Percentiles rank a stretch among this genome's conserved stretches.
Evolutionary conservation across 495 filamentous ascomycete genomes (phyloP).

Genomic region (Penicillium diatomitis): DNA sequence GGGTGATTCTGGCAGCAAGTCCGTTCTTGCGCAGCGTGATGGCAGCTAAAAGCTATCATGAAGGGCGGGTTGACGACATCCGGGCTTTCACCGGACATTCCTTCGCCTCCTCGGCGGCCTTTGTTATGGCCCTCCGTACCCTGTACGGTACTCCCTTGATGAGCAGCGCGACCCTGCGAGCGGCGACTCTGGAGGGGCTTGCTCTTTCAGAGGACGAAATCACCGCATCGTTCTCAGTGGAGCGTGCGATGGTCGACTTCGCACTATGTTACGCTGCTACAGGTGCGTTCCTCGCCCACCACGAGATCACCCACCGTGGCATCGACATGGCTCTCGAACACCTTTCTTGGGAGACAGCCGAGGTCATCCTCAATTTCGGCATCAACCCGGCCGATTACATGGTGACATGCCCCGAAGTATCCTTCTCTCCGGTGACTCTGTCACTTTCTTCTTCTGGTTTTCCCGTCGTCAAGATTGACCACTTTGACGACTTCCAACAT

Average conservation of each 20-base stretch:
- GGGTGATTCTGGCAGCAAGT: not conserved
- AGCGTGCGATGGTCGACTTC: slow-evolving; percentile 16
- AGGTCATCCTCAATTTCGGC: slow-evolving; percentile 19
- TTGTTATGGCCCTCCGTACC: slow-evolving; percentile 18
- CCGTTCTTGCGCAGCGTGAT: slow-evolving; percentile 6
- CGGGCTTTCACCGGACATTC: slow-evolving; percentile 7
- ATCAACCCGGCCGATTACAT: slow-evolving; percentile 10
- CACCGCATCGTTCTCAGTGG: slow-evolving; percentile 4
- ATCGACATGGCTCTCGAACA: slow-evolving; percentile 17
- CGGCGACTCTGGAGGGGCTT: not conserved
- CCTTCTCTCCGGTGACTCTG: not conserved
- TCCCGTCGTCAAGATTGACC: slow-evolving; percentile 1
- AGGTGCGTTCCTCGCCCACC: slow-evolving; percentile 20
- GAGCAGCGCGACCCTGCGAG: not conserved
- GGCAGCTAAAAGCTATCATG: not conserved
- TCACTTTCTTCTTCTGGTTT: not conserved
- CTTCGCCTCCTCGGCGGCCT: slow-evolving; percentile 15
- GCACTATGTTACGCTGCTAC: slow-evolving; percentile 23
- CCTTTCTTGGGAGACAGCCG: slow-evolving; percentile 21
- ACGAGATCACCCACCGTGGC: slow-evolving; percentile 14
- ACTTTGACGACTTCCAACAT: slow-evolving; percentile 5
- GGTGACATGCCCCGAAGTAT: slow-evolving; percentile 2
- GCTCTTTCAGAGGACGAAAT: not conserved
- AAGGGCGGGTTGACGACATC: slow-evolving; percentile 2
- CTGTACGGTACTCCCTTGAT: slow-evolving; percentile 12